A percentile compares a stretch with the other conserved stretches of the same genome.
Conservation (phyloP, 2,329 filamentous ascomycete species). For the Fusarium scirpi region DNA sequence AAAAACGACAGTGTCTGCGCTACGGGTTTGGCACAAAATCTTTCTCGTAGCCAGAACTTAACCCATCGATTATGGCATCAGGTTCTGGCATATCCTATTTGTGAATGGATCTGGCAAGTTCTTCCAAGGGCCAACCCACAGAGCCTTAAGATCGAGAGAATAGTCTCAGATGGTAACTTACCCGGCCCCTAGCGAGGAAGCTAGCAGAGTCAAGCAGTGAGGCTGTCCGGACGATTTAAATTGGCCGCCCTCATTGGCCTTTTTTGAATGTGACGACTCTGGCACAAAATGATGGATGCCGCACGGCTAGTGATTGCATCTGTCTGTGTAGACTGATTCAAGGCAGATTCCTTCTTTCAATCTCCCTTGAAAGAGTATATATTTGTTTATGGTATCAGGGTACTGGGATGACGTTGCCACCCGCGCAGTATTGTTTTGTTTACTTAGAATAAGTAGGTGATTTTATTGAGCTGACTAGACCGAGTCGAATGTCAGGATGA, state of each 20-base stretch:
- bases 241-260: not conserved
- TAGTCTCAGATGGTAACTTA: slow-evolving; percentile 4
- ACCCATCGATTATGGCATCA: not conserved
- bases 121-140: not conserved
- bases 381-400: slow-evolving; percentile 1
- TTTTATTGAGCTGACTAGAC: not conserved
- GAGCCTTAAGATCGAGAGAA: not conserved
- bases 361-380: not conserved
- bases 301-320: not conserved
- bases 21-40: not conserved
- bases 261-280: not conserved
- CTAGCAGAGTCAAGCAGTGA: not conserved
- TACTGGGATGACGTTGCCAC: not conserved
- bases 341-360: not conserved
- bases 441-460: not conserved
- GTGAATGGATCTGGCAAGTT: not conserved
- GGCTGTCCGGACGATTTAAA: not conserved
- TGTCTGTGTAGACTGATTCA: not conserved
- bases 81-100: not conserved
- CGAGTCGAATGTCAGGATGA: not conserved
- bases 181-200: not conserved
- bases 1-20: not conserved
- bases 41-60: too few relatives aligned
- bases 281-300: not conserved
- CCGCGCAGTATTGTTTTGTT: slow-evolving; percentile 7